Evolutionary conservation across 2,329 filamentous ascomycete species (phyloP).

Genomic region (Fusarium tricinctum): DNA sequence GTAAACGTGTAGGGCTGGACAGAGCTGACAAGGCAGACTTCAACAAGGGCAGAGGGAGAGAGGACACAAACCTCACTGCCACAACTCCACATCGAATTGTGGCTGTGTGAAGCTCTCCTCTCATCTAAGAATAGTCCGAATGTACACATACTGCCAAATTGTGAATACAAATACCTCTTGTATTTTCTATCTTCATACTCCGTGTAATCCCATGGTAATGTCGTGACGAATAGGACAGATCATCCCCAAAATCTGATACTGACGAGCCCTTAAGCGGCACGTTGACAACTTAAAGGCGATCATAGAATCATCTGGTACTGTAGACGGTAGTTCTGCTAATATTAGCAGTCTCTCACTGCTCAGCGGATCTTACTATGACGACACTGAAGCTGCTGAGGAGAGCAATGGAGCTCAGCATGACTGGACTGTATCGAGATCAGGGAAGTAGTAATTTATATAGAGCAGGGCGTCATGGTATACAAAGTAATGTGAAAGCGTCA

Average conservation of each 20-base stretch:
- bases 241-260: constrained; percentile 1
- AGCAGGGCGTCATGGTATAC: constrained; percentile 2
- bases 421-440: constrained; percentile 19
- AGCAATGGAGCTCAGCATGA: constrained; percentile 29
- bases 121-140: constrained; percentile 17
- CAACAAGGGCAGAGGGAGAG: background rate
- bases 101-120: constrained; percentile 27
- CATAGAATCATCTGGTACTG: constrained; percentile 5
- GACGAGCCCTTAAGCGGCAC: constrained; percentile 27
- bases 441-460: constrained; percentile 24
- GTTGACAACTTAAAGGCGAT: constrained; percentile 28
- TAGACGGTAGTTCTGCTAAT: background rate
- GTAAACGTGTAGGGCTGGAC: constrained; percentile 39
- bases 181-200: background rate
- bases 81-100: constrained; percentile 20
- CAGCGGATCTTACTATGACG: constrained; percentile 42
- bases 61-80: constrained; percentile 16
- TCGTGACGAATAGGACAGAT: constrained; percentile 13
- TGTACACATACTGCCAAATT: constrained; percentile 23
- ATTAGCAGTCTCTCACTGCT: constrained; percentile 14
- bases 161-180: constrained; percentile 3
- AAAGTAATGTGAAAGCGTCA: constrained; percentile 46
- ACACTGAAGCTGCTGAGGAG: constrained; percentile 32
- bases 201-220: constrained; percentile 1
- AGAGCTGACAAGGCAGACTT: constrained; percentile 28